Evolutionary conservation across 2,329 filamentous ascomycete species (phyloP).

Genomic region (Penicillium sp.): DNA sequence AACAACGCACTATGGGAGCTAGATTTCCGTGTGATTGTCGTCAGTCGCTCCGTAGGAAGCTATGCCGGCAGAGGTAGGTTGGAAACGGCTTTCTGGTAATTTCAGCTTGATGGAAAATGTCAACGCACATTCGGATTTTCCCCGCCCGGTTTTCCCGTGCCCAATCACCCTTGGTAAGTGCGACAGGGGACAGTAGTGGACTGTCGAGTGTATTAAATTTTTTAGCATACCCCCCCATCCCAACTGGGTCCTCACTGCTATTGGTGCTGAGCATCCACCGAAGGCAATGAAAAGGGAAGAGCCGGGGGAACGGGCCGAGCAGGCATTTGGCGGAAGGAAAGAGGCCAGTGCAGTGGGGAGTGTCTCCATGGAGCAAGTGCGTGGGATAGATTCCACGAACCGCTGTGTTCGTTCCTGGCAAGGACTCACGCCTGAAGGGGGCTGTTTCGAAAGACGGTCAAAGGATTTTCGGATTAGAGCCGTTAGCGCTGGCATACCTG

Average conservation of each 20-base stretch:
- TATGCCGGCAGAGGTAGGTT: neutral
- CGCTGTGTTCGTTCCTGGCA: conserved; percentile 8
- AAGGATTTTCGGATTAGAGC: conserved; percentile 1
- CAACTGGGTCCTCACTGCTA: conserved; percentile 4
- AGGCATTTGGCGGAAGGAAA: conserved; percentile 20
- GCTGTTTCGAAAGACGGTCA: conserved; percentile 15
- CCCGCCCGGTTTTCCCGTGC: conserved; percentile 1
- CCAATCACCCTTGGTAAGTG: conserved; percentile 10
- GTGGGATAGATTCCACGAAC: neutral
- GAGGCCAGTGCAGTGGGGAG: neutral
- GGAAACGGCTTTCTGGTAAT: neutral
- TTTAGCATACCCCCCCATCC: neutral
- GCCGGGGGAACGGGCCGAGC: conserved; percentile 30
- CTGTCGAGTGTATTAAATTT: neutral
- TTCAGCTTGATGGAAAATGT: neutral
- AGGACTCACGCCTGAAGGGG: conserved; percentile 2
- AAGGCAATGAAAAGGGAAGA: conserved; percentile 20
- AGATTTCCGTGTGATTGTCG: neutral
- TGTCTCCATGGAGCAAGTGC: conserved; percentile 1
- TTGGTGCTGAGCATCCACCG: conserved; percentile 16
- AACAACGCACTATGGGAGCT: conserved; percentile 1
- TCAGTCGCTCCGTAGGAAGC: neutral
- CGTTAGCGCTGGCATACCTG: conserved; percentile 4
- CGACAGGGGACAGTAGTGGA: neutral
- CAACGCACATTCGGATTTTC: conserved; percentile 1